phyloP scores from a whole-genome alignment of 176 grass and related monocot species.

The Areca catechu region DNA sequence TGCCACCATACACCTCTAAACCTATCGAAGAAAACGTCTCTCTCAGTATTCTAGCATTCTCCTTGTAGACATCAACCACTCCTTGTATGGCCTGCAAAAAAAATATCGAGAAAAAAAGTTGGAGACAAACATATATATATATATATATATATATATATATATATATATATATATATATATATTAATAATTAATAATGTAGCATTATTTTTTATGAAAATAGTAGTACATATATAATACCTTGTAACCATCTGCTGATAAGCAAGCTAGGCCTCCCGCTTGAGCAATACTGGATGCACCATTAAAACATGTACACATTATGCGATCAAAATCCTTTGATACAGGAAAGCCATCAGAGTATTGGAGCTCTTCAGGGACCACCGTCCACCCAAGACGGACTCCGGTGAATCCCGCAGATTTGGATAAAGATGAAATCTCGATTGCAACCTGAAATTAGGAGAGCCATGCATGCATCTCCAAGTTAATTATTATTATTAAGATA shows the following conservation, averaged over 20 bases:
- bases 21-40: slow-evolving; percentile 62
- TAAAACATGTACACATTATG: slow-evolving; percentile 82
- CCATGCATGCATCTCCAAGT: too few species aligned
- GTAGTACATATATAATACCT: slow-evolving; percentile 3
- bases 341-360: slow-evolving; percentile 41
- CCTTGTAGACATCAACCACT: slow-evolving; percentile 57
- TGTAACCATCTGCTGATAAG: slow-evolving; percentile 43
- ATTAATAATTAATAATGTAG: too few species aligned
- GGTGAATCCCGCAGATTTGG: slow-evolving; percentile 89
- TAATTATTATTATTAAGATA: too few species aligned
- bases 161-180: too few species aligned
- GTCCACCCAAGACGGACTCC: slow-evolving; percentile 83
- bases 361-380: slow-evolving; percentile 73
- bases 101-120: neutral
- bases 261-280: slow-evolving; percentile 71
- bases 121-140: neutral
- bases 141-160: too few species aligned
- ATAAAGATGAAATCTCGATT: slow-evolving; percentile 93
- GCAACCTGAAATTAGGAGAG: slow-evolving; percentile 45
- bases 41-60: slow-evolving; percentile 54
- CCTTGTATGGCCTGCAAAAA: slow-evolving; percentile 31
- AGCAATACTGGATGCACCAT: slow-evolving; percentile 78
- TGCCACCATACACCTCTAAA: slow-evolving; percentile 71
- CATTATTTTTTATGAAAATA: neutral
- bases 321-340: slow-evolving; percentile 80